These are phyloP conservation scores for Scleromitrula shiraiana DNA, from an alignment of 2,329 filamentous ascomycete genomes.

Conservation along the genomic window DNA sequence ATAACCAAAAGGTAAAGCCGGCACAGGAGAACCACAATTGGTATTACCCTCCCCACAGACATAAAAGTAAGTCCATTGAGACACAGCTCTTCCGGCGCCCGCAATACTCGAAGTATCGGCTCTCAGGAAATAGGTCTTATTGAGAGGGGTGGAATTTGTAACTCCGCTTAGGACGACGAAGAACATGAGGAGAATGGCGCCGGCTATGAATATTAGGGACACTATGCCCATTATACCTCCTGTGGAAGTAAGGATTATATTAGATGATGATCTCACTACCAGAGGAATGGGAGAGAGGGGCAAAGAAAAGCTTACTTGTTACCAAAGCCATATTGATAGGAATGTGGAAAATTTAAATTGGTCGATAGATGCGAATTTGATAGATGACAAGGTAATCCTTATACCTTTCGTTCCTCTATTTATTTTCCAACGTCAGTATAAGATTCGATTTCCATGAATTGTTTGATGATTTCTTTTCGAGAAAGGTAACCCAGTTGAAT, in stretches of 20 bases:
- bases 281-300: no score
- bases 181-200: slow-evolving; percentile 55
- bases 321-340: no score
- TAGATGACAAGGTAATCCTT: no score
- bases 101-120: slow-evolving; percentile 67
- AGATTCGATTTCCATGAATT: no score
- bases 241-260: slow-evolving; percentile 26
- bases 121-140: slow-evolving; percentile 77
- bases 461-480: no score
- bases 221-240: slow-evolving; percentile 47
- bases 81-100: slow-evolving; percentile 50
- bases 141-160: slow-evolving; percentile 48
- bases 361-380: no score
- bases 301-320: no score
- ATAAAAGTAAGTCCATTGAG: slow-evolving; percentile 89
- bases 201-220: slow-evolving; percentile 55
- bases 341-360: no score
- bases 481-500: no score
- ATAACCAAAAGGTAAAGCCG: slow-evolving; percentile 64
- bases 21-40: slow-evolving; percentile 55
- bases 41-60: slow-evolving; percentile 60
- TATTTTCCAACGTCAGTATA: no score
- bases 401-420: no score
- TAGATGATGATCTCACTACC: no score
- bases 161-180: slow-evolving; percentile 57